These are phyloP conservation scores for Leucaena leucocephala DNA, from an alignment of 306 rosid genomes.

Conservation along the genomic window DNA sequence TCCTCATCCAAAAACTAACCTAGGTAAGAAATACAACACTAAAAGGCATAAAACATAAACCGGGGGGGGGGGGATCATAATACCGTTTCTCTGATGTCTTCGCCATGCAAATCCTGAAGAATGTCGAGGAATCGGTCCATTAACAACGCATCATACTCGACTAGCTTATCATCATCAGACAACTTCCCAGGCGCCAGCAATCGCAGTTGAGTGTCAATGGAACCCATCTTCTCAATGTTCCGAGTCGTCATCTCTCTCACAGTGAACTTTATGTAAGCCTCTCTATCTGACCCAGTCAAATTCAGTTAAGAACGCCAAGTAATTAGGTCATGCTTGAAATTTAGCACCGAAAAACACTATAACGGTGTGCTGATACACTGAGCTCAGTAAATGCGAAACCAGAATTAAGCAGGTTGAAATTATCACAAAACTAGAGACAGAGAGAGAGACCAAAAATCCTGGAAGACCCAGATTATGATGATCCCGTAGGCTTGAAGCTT, in stretches of 20 bases:
- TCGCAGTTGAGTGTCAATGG: slow-evolving; percentile 81
- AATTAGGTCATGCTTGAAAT: not conserved
- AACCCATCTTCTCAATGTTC: slow-evolving; percentile 80
- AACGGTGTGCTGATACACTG: slow-evolving; percentile 1
- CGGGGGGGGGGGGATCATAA: not conserved
- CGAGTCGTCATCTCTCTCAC: slow-evolving; percentile 44
- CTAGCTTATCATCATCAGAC: slow-evolving; percentile 84
- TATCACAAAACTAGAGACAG: too few relatives aligned
- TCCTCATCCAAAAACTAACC: slow-evolving; percentile 13
- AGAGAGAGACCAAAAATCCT: not conserved
- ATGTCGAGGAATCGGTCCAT: slow-evolving; percentile 80
- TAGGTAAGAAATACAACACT: not conserved
- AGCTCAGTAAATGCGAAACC: slow-evolving; percentile 10
- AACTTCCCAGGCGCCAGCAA: slow-evolving; percentile 74
- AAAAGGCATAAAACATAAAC: not conserved
- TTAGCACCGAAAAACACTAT: not conserved
- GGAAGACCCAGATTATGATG: slow-evolving; percentile 9
- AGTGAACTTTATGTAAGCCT: not conserved
- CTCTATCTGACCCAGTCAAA: not conserved
- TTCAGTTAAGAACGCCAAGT: not conserved
- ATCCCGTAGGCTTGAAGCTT: slow-evolving; percentile 32
- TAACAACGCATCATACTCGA: slow-evolving; percentile 83
- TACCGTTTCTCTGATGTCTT: slow-evolving; percentile 79
- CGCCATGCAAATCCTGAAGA: slow-evolving; percentile 87
- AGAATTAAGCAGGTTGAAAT: not conserved